Base-by-base conservation (phyloP, 75 land plant species). In the Picea sitchensis region DNA sequence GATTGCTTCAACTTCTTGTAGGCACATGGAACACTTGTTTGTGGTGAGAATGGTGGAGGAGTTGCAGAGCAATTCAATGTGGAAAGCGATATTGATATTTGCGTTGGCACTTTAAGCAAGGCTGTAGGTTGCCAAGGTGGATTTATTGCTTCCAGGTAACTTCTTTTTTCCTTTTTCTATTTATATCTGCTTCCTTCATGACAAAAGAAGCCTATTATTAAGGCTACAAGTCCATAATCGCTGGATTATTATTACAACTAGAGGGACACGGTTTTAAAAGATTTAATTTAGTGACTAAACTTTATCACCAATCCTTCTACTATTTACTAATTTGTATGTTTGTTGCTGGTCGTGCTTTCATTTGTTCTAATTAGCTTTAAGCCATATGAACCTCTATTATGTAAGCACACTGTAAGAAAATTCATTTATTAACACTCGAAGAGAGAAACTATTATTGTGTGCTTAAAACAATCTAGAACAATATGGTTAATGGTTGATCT, bases 41-140 rank as follows among this genome's bases (percentile, higher is more conserved):
- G 96, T 92, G 99, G 99, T 20, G 86, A 93, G 76, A 87, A 87
- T 86, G 98, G 99, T 56, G 98, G 98, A 47, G 99, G 99, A 57
- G 94, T 92, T 3, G 92, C 96, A 61, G 96, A 98, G 78, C 77
- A 76, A 30, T 93, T 86, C 76, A 88, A 83, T 30, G 93, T 97
- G 74, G 98, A 95, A 90, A 77, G 71, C 6, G 88, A 95, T 78
- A 82, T 95, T 74, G 99, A 98, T 77, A 89, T 98, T 65, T 92
- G 91, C 75, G 80, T 98, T 54, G 99, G 99, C 59, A 98, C 99
- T 79, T 79, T 98, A 59, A 98, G 99, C 79, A 98, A 98, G 86
- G 99, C 98, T 79, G 87, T 90, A 57, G 99, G 98, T 84, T 95
- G 98, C 78, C 93, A 92, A 62, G 99, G 99, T 81, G 99, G 99